phyloP scores from a whole-genome alignment of 2,329 filamentous ascomycete species.

The Sporothrix schenckii region DNA sequence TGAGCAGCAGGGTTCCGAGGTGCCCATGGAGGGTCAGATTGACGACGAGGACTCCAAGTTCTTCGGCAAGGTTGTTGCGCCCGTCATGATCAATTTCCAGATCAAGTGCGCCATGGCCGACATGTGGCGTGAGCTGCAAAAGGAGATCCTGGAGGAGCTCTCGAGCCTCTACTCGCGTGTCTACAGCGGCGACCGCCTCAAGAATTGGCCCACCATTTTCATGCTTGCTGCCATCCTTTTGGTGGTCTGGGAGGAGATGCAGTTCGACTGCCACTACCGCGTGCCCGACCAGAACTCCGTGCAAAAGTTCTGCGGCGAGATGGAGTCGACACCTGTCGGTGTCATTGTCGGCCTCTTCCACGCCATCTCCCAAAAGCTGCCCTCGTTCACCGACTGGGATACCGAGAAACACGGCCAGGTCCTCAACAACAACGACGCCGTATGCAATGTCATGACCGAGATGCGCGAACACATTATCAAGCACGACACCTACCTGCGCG shows the following conservation, averaged over 20 bases:
- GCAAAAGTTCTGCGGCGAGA: slow-evolving; percentile 93
- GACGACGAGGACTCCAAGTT: slow-evolving; percentile 84
- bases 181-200: slow-evolving; percentile 94
- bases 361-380: slow-evolving; percentile 95
- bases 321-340: slow-evolving; percentile 94
- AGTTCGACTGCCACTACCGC: slow-evolving; percentile 97
- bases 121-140: slow-evolving; percentile 97
- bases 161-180: slow-evolving; percentile 94
- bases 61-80: slow-evolving; percentile 85
- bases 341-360: slow-evolving; percentile 97
- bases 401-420: slow-evolving; percentile 87
- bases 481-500: slow-evolving; percentile 87
- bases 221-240: slow-evolving; percentile 92
- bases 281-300: slow-evolving; percentile 81
- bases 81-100: slow-evolving; percentile 99
- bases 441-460: slow-evolving; percentile 96
- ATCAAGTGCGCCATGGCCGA: slow-evolving; percentile 96
- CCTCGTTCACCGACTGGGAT: slow-evolving; percentile 91
- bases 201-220: slow-evolving; percentile 99
- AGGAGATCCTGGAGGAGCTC: slow-evolving; percentile 92
- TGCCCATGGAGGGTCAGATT: slow-evolving; percentile 77
- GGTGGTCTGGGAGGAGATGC: slow-evolving; percentile 97
- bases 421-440: slow-evolving; percentile 85
- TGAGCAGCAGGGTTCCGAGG: slow-evolving; percentile 82
- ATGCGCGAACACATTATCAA: slow-evolving; percentile 89